Evolutionary conservation across 1,139 yeast genomes (phyloP).

Genomic region (Yamadazyma triangularis): DNA sequence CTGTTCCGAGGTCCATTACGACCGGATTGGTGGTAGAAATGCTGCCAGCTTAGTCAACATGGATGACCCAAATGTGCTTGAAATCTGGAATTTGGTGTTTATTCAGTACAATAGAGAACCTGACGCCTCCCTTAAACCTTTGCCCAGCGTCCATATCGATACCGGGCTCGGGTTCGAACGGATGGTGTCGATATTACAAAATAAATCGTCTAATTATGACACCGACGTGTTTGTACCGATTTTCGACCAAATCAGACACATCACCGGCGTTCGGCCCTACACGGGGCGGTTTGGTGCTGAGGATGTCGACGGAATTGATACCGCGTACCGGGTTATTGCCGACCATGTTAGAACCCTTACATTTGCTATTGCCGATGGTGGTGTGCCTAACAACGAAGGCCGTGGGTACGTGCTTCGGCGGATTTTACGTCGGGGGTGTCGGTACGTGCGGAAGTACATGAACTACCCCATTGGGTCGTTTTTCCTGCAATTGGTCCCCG

Average conservation of each 20-base stretch:
- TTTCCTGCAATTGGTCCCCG: slow-evolving; percentile 89
- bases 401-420: slow-evolving; percentile 97
- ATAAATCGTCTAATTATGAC: slow-evolving; percentile 88
- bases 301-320: slow-evolving; percentile 90
- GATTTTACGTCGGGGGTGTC: slow-evolving; percentile 94
- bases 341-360: slow-evolving; percentile 97
- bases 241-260: slow-evolving; percentile 79
- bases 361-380: slow-evolving; percentile 96
- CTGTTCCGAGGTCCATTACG: slow-evolving; percentile 95
- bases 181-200: slow-evolving; percentile 88
- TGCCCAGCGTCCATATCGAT: slow-evolving; percentile 94
- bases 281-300: slow-evolving; percentile 90
- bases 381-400: slow-evolving; percentile 98
- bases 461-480: slow-evolving; percentile 92
- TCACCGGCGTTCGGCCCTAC: slow-evolving; percentile 89
- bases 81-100: slow-evolving; percentile 96
- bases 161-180: slow-evolving; percentile 99
- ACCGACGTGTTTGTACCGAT: slow-evolving; percentile 94
- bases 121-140: slow-evolving; percentile 68
- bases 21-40: slow-evolving; percentile 96
- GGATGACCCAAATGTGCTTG: slow-evolving; percentile 97
- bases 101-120: slow-evolving; percentile 95
- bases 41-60: slow-evolving; percentile 84
- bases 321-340: slow-evolving; percentile 96
- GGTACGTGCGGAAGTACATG: slow-evolving; percentile 95